phyloP scores from a whole-genome alignment of 1,284 basidiomycete species.

The Trametes versicolor region DNA sequence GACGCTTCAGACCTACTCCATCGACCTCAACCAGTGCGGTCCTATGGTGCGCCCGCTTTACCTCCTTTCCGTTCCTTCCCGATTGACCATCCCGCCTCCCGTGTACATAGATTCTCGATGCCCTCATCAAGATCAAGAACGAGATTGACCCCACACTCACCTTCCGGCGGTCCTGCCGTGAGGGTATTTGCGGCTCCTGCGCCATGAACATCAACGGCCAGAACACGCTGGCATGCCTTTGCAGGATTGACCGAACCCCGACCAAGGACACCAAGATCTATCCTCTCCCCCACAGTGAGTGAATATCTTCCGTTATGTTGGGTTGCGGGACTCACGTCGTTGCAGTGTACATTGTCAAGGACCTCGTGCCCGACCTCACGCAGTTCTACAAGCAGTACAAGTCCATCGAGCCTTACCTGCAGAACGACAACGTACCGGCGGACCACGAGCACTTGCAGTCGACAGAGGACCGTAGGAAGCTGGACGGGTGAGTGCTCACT shows the following conservation, averaged over 20 bases:
- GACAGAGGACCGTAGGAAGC: constrained; percentile 91
- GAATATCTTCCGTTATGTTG: not conserved
- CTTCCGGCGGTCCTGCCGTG: constrained; percentile 96
- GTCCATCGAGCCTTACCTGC: constrained; percentile 95
- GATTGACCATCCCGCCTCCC: not conserved
- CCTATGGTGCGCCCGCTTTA: constrained; percentile 80
- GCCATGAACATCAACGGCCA: constrained; percentile 99
- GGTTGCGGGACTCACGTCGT: not conserved
- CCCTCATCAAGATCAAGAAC: constrained; percentile 99
- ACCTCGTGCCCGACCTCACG: constrained; percentile 92
- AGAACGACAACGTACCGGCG: constrained; percentile 91
- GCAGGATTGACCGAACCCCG: constrained; percentile 88
- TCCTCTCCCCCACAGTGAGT: constrained; percentile 96
- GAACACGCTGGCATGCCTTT: constrained; percentile 98
- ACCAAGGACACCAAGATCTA: constrained; percentile 91
- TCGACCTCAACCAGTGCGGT: constrained; percentile 95
- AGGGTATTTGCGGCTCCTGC: constrained; percentile 98
- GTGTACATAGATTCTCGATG: constrained; percentile 83
- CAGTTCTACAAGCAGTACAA: constrained; percentile 99
- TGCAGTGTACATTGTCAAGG: constrained; percentile 98
- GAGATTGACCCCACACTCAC: constrained; percentile 97
- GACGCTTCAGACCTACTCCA: constrained; percentile 88
- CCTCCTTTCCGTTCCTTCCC: constrained; percentile 21
- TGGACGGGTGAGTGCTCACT: constrained; percentile 74
- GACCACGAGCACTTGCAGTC: constrained; percentile 90